phyloP scores from a whole-genome alignment of 306 rosid genomes.

The Pterocarpus santalinus region DNA sequence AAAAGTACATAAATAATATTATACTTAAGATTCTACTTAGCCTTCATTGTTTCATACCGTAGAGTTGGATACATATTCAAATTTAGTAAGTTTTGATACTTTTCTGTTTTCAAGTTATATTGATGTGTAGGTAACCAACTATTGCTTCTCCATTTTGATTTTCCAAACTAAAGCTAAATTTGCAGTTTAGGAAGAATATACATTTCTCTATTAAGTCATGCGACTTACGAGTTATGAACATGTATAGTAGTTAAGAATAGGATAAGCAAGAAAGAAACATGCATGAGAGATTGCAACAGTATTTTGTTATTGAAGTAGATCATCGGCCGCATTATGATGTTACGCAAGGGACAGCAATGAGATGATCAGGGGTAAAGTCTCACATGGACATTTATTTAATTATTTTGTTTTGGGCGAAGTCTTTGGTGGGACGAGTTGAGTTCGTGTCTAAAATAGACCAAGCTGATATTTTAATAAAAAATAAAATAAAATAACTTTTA shows the following conservation, averaged over 20 bases:
- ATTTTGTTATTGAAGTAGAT: constrained; percentile 6
- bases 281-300: constrained; percentile 1
- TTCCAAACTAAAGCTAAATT: neutral
- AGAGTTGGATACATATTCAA: neutral
- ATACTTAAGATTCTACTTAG: neutral
- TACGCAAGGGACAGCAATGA: neutral
- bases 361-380: neutral
- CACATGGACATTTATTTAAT: neutral
- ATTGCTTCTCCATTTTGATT: neutral
- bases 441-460: too few relatives aligned
- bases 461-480: too few relatives aligned
- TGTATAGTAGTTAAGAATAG: neutral
- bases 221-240: neutral
- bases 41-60: neutral
- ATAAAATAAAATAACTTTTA: too few relatives aligned
- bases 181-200: neutral
- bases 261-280: neutral
- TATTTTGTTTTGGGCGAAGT: neutral
- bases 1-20: neutral
- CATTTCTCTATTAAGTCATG: neutral
- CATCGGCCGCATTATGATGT: neutral
- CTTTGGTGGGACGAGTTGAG: too few relatives aligned
- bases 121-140: neutral
- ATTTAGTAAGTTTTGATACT: neutral
- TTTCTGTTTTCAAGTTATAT: constrained; percentile 2